Base-by-base conservation (phyloP, 164 flowering plant species). In the Cinnamomum micranthum region DNA sequence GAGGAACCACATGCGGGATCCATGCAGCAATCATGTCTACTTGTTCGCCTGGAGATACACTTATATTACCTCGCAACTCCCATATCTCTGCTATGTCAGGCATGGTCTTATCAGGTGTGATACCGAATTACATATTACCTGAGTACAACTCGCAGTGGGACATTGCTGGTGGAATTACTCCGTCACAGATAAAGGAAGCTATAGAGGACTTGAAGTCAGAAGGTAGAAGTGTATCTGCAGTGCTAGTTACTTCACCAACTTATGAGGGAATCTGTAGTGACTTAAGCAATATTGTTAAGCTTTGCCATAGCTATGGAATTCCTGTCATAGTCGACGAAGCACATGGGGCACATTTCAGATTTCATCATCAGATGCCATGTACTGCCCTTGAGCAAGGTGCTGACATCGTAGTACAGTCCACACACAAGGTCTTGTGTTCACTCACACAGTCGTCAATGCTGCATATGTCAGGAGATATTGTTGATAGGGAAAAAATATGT, bases 11-110 rank as follows among this genome's bases (percentile, higher is more conserved):
- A 6, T 87, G 90, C 73, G 87, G 90, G 47, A 62, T 86, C 74
- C 90, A 87, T 52, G 88, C 90, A 68, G 82, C 88, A n/a, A 82
- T 87, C 35, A 84, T 87, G 87, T 85, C 86, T 25, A 83, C 86
- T 60, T 87, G 88, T 81, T 86, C 84, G 4, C 90, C 90, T 25
- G 88, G 87, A 71, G 85, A 87, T 19, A 52, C 70, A 12, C 80
- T 87, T 35, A 78, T 87, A 59, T 85, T 87, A 50, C 86, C 86
- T 7, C 81, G 87, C 50, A 84, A 85, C 73, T 83, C 83, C 17
- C 90, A 86, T 75, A 77, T 86, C 17, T 87, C 90, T 63, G 88
- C 86, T 35, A 75, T 87, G 58, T 86, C 90, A 50, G 87, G 75
- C 31, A 82, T 86, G 84, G 86, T 83, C n/a, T 73, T 87, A 27